A percentile compares a stretch with the other conserved stretches of the same genome.
phyloP scores from a whole-genome alignment of 2,329 filamentous ascomycete species.

The Monosporascus sp. region DNA sequence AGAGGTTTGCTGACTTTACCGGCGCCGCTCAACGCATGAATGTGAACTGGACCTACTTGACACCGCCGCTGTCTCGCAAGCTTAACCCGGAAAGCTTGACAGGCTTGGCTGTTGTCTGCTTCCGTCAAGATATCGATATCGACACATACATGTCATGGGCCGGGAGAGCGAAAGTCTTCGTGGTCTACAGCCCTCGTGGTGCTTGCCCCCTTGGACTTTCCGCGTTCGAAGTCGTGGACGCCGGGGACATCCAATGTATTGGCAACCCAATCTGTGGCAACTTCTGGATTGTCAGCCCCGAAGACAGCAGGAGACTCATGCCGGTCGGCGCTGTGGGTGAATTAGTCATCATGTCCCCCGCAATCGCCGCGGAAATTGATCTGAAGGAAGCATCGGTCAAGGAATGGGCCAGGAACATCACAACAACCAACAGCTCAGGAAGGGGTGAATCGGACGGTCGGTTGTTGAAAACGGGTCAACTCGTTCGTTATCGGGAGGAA shows the following conservation, averaged over 20 bases:
- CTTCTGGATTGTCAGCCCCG: constrained; percentile 49
- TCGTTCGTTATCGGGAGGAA: constrained; percentile 43
- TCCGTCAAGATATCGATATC: constrained; percentile 42
- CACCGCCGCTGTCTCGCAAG: constrained; percentile 45
- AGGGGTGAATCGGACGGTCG: constrained; percentile 21
- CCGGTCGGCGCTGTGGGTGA: constrained; percentile 53
- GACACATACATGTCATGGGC: constrained; percentile 45
- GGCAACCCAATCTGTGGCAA: constrained; percentile 43
- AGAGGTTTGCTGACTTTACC: constrained; percentile 37
- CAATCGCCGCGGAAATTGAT: constrained; percentile 35
- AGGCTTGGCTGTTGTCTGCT: constrained; percentile 27
- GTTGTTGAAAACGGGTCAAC: constrained; percentile 45
- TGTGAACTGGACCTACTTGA: constrained; percentile 41
- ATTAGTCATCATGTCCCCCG: constrained; percentile 55
- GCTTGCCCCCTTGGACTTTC: constrained; percentile 48
- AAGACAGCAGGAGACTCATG: constrained; percentile 45
- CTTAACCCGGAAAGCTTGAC: constrained; percentile 21
- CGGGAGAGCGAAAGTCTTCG: constrained; percentile 39
- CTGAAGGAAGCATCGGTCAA: constrained; percentile 24
- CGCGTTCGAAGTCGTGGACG: constrained; percentile 36
- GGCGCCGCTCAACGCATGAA: constrained; percentile 37
- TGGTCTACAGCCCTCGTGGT: constrained; percentile 48
- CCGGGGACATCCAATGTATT: constrained; percentile 37
- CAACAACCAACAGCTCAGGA: constrained; percentile 12
- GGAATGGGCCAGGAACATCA: constrained; percentile 14